Evolutionary conservation across 345 rosid genomes (phyloP), one percentile per base, ranked within the genome.

Genomic region (Acer saccharum): DNA sequence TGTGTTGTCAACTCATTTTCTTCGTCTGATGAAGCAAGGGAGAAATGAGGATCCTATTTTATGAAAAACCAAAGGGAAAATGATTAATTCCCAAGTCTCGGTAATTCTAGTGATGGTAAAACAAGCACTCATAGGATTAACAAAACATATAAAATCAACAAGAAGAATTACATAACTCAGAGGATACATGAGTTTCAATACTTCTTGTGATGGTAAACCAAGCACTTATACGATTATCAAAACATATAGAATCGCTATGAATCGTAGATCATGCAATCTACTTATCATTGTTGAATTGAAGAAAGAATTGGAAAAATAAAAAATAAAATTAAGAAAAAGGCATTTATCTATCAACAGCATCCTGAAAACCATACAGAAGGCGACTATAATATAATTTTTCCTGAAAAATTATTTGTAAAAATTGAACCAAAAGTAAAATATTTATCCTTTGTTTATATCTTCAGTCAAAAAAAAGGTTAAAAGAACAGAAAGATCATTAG

Each of bases 1-100:
- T 67, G 64, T 57, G 43, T 80, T 20, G 82, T 80, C 78, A 85
- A 65, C 65, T 88, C 95, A 12, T 75, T 84, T 81, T 89, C 91
- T 83, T 89, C 91, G 57, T 88, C 89, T 0, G 83, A 76, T 27
- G 75, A 21, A 7, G 68, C 69, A 0, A 79, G 20, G 4, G 75
- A 20, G 18, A 80, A 20, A n/a, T 61, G 83, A 64, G 83, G 79
- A 78, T 76, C 80, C 88, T 87, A 69, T 3, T 57, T 57, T 70
- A 57, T 7, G 57, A 4, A 12, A 32, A 32, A 2, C n/a, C n/a
- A 32, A 32, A 9, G 2, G 10, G 35, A 55, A 20, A 61, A 7
- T 23, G 21, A 16, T 11, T 9, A n/a, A 61, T 16, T 2, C 25
- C 13, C 14, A 10, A 17, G 27, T 25, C 10, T 7, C 4, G 23